Percentiles rank a stretch among this genome's conserved stretches.
Conservation (phyloP, 2,329 filamentous ascomycete species). For the Stagonosporopsis vannaccii region DNA sequence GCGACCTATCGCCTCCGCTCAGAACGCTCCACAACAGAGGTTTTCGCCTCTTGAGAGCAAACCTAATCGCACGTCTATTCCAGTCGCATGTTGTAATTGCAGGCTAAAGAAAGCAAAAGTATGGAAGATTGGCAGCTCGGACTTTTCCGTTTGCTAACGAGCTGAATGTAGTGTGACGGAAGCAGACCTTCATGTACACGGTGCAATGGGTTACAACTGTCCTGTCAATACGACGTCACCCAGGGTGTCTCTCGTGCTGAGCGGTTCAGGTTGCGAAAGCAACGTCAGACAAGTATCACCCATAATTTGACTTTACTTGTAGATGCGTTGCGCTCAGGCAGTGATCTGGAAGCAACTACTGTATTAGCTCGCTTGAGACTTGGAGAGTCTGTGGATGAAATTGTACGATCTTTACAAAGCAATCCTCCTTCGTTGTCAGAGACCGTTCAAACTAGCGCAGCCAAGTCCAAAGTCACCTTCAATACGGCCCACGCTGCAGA, state of each 20-base stretch:
- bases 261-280: background rate
- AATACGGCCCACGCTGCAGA: no score
- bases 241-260: background rate
- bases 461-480: no score
- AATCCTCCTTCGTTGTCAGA: background rate
- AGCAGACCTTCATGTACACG: background rate
- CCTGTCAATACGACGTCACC: background rate
- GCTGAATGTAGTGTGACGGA: background rate
- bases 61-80: background rate
- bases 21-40: background rate
- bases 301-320: background rate
- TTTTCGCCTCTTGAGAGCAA: background rate
- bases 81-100: background rate
- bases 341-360: background rate
- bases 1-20: background rate
- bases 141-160: background rate
- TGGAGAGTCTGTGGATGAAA: background rate
- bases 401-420: background rate
- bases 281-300: background rate
- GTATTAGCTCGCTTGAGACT: conserved; percentile 3
- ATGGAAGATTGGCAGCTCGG: background rate
- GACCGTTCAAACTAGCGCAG: no score
- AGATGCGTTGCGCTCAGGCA: background rate
- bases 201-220: background rate
- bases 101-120: background rate